A percentile compares a stretch with the other conserved stretches of the same genome.
Conservation (phyloP, 2,329 filamentous ascomycete genomes). For the Ramularia endophylla region DNA sequence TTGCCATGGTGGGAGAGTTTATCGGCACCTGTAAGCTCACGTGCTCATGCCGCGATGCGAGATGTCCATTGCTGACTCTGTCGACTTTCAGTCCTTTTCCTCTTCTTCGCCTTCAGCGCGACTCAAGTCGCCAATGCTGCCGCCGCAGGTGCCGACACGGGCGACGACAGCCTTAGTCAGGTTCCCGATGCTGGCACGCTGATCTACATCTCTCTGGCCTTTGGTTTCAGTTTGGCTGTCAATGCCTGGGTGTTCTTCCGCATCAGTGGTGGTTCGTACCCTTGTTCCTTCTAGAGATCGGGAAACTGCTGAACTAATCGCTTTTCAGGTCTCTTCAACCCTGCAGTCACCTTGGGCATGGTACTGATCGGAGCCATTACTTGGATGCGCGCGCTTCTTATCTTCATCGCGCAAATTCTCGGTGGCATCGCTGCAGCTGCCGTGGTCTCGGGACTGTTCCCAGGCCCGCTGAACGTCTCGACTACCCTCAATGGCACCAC, state of each 20-base stretch:
- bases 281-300: too few species aligned
- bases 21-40: conserved; percentile 31
- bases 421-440: conserved; percentile 42
- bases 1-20: conserved; percentile 37
- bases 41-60: neutral
- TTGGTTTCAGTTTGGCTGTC: conserved; percentile 40
- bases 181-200: conserved; percentile 31
- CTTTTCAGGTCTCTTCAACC: conserved; percentile 30
- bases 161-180: conserved; percentile 19
- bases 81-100: conserved; percentile 33
- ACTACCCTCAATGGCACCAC: conserved; percentile 40
- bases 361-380: conserved; percentile 43
- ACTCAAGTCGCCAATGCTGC: conserved; percentile 38
- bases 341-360: conserved; percentile 43
- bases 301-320: neutral
- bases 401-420: conserved; percentile 42
- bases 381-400: conserved; percentile 38
- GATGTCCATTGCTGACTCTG: conserved; percentile 16
- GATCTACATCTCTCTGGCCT: conserved; percentile 36
- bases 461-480: conserved; percentile 40
- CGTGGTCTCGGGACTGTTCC: conserved; percentile 40
- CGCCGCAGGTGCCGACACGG: conserved; percentile 14
- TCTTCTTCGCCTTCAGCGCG: conserved; percentile 37
- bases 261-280: conserved; percentile 33
- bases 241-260: conserved; percentile 43